Conservation (phyloP, 805 yeast species). For the Metschnikowia cubensis region DNA sequence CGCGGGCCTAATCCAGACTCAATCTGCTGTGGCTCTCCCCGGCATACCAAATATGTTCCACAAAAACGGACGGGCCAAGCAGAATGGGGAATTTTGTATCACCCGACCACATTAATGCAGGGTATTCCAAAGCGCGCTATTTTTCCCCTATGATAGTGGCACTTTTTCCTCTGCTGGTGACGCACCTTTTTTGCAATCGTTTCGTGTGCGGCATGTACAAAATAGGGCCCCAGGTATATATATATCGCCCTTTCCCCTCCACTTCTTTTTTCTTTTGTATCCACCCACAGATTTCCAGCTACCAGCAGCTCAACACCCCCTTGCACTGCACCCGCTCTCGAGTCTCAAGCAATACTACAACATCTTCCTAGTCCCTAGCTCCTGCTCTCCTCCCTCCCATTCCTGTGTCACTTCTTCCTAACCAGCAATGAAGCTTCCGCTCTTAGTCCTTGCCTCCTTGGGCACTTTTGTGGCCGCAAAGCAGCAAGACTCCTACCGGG, state of each 20-base stretch:
- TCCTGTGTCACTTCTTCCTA: background rate
- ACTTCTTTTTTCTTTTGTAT: background rate
- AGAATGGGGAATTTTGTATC: background rate
- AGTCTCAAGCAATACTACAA: background rate
- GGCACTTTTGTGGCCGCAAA: background rate
- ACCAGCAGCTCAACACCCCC: background rate
- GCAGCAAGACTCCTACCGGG: background rate
- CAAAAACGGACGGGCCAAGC: background rate
- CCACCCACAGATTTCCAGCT: background rate
- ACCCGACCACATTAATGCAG: background rate
- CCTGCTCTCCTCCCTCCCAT: background rate
- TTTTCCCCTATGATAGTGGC: background rate
- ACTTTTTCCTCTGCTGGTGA: background rate
- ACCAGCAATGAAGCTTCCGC: background rate
- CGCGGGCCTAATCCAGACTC: too few relatives aligned
- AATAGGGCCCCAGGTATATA: background rate
- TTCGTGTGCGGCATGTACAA: constrained; percentile 2
- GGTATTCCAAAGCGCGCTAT: background rate
- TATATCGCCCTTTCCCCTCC: background rate
- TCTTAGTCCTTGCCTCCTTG: background rate
- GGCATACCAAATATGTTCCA: background rate
- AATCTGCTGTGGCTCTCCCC: background rate
- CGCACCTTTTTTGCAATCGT: constrained; percentile 4
- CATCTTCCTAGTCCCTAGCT: background rate
- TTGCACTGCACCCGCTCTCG: constrained; percentile 1